Percentiles rank a stretch among this genome's conserved stretches.
Conservation (phyloP, 305 asterid genomes). For the Nicotiana rustica region DNA sequence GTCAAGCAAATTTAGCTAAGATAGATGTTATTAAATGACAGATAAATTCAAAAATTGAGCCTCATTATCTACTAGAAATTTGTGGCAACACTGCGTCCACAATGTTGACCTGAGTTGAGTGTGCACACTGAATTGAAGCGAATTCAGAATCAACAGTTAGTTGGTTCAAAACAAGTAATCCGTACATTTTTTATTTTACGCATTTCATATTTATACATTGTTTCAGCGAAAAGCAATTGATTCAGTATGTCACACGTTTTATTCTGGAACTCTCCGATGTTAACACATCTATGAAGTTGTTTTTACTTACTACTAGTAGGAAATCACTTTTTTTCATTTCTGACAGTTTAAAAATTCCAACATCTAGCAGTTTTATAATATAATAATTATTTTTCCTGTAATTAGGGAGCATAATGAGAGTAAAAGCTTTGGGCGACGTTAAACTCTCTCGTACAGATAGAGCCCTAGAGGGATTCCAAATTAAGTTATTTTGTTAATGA, state of each 20-base stretch:
- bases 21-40: neutral
- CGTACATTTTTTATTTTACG: too few species aligned
- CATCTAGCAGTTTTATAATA: neutral
- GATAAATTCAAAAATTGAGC: neutral
- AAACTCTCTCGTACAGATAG: neutral
- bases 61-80: constrained; percentile 11
- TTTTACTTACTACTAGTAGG: constrained; percentile 23
- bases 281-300: neutral
- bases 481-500: neutral
- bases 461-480: neutral
- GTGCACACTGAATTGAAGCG: too few species aligned
- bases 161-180: too few species aligned
- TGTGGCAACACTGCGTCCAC: neutral
- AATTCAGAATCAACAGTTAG: too few species aligned
- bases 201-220: too few species aligned
- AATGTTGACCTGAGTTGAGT: neutral
- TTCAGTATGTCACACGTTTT: neutral
- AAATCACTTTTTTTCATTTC: neutral
- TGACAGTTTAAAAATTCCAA: neutral
- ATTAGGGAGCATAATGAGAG: neutral
- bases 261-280: neutral
- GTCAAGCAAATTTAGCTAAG: neutral
- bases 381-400: neutral
- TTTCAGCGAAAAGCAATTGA: too few species aligned
- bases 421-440: neutral